phyloP scores from a whole-genome alignment of 2,329 filamentous ascomycete genomes.

The Neurospora sp. region DNA sequence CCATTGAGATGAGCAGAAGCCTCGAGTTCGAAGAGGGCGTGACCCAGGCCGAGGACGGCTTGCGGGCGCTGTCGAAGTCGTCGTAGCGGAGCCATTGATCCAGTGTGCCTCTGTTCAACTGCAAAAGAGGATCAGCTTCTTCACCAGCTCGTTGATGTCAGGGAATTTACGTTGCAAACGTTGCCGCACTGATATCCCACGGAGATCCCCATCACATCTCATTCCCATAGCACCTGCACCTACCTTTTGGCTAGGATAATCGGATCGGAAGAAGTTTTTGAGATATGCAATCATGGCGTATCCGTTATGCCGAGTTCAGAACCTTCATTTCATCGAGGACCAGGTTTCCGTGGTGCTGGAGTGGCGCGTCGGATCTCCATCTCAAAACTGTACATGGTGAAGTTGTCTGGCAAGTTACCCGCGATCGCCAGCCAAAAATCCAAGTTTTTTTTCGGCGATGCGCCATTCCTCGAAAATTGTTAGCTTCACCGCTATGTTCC shows the following conservation, averaged over 20 bases:
- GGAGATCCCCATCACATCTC: background rate
- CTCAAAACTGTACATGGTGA: background rate
- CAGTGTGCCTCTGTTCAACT: background rate
- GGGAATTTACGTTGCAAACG: background rate
- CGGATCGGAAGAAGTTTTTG: background rate
- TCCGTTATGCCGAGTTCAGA: background rate
- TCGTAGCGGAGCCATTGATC: background rate
- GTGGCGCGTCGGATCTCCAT: background rate
- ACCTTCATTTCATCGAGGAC: background rate
- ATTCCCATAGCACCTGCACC: background rate
- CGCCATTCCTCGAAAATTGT: background rate
- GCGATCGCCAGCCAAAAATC: background rate
- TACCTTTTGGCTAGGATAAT: background rate
- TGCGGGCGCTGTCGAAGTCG: slow-evolving; percentile 21
- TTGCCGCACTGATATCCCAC: background rate
- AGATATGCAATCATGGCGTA: background rate
- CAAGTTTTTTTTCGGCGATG: background rate
- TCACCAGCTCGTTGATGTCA: background rate
- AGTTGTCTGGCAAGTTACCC: background rate
- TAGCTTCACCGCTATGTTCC: background rate
- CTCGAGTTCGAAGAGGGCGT: slow-evolving; percentile 43
- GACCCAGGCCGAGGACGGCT: slow-evolving; percentile 40
- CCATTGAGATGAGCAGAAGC: slow-evolving; percentile 48
- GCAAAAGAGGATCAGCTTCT: background rate
- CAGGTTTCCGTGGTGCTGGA: background rate